phyloP scores from a whole-genome alignment of 805 yeast genomes.

The Candida peoriensis region DNA sequence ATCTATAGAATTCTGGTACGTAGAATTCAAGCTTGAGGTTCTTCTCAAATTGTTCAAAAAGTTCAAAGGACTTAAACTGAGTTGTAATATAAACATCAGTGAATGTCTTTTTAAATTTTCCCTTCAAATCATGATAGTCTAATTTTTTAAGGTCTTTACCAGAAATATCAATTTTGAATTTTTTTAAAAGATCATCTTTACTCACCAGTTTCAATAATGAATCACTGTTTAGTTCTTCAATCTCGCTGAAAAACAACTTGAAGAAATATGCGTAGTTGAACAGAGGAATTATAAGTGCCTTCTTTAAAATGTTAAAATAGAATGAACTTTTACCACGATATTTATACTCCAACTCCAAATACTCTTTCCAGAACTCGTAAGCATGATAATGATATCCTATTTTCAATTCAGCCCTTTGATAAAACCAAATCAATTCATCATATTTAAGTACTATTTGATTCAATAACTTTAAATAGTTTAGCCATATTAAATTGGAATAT shows the following conservation, averaged over 20 bases:
- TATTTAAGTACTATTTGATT: constrained; percentile 24
- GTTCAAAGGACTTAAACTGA: constrained; percentile 46
- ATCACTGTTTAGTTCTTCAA: constrained; percentile 12
- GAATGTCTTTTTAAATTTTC: constrained; percentile 40
- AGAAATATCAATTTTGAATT: constrained; percentile 12
- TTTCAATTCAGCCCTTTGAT: constrained; percentile 41
- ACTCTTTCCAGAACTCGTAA: constrained; percentile 46
- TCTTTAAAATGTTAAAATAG: constrained; percentile 35
- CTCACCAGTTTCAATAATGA: constrained; percentile 12
- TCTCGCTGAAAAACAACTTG: constrained; percentile 32
- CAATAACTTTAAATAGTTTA: constrained; percentile 38
- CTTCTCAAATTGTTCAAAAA: constrained; percentile 43
- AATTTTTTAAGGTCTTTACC: constrained; percentile 4
- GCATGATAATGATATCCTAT: constrained; percentile 51
- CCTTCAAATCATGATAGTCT: constrained; percentile 26
- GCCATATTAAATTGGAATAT: constrained; percentile 48
- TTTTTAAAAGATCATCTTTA: constrained; percentile 18
- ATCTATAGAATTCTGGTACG: constrained; percentile 27
- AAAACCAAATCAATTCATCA: constrained; percentile 29
- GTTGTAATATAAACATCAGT: constrained; percentile 51
- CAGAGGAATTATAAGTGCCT: constrained; percentile 49
- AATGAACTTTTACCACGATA: constrained; percentile 25
- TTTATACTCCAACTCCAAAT: constrained; percentile 39
- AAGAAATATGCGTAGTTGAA: constrained; percentile 48
- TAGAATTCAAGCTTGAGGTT: constrained; percentile 33